A percentile compares a stretch with the other conserved stretches of the same genome.
Conservation (phyloP, 2,329 filamentous ascomycete species). For the Botrytis aclada region DNA sequence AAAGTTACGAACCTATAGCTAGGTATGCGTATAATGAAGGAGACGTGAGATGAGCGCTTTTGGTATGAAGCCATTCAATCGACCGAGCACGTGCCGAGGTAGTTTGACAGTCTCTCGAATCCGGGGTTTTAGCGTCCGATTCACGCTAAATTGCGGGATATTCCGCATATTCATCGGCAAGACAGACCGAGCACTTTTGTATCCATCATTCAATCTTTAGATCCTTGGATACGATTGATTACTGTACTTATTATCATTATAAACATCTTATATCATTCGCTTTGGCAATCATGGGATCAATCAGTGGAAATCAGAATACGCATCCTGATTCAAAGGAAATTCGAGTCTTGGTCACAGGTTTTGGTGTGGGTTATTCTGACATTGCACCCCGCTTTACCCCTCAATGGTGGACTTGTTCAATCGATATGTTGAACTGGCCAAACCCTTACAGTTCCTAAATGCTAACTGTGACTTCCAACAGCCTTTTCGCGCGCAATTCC, state of each 20-base stretch:
- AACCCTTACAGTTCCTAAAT: not conserved
- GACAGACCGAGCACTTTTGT: not conserved
- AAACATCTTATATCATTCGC: constrained; percentile 20
- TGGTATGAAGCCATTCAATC: not conserved
- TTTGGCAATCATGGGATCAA: constrained; percentile 36
- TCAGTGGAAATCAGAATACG: not conserved
- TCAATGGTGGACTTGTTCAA: not conserved
- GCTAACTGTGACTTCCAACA: constrained; percentile 38
- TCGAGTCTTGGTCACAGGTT: constrained; percentile 59
- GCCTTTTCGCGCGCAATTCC: constrained; percentile 72
- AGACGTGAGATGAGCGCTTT: not conserved
- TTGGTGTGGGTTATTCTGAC: constrained; percentile 47
- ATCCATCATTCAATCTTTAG: constrained; percentile 20
- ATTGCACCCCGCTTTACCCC: constrained; percentile 3
- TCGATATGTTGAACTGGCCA: not conserved
- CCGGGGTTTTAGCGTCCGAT: not conserved
- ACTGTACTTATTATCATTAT: not conserved
- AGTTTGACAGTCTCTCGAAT: not conserved
- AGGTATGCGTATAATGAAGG: not conserved
- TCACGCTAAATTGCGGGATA: not conserved
- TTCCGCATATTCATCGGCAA: constrained; percentile 2
- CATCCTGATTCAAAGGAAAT: constrained; percentile 46
- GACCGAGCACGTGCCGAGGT: no score
- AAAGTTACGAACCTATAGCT: no score
- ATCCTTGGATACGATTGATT: constrained; percentile 19